Percentiles rank a stretch among this genome's conserved stretches.
phyloP scores from a whole-genome alignment of 495 filamentous ascomycete genomes.

The Extremus antarcticus region DNA sequence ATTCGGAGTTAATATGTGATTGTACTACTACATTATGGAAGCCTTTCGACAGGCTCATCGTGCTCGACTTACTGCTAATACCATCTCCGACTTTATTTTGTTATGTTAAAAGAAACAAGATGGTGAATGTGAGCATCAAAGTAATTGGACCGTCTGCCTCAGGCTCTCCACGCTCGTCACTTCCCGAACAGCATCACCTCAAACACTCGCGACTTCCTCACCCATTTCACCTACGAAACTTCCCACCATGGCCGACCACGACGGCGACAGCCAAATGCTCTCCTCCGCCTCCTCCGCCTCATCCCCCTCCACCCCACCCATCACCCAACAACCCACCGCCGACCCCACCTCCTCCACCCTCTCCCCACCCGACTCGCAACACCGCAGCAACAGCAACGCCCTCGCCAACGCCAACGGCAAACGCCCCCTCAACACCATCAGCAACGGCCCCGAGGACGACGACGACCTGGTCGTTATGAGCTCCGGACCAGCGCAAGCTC shows the following conservation, averaged over 20 bases:
- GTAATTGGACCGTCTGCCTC: no score
- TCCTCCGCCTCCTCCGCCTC: conserved; percentile 36
- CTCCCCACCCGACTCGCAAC: conserved; percentile 46
- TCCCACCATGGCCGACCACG: conserved; percentile 17
- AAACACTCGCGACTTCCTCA: no score
- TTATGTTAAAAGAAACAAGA: not conserved
- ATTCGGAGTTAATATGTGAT: not conserved
- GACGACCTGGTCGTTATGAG: not conserved
- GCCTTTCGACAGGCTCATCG: no score
- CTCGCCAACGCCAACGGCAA: conserved; percentile 29
- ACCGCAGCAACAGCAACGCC: conserved; percentile 17
- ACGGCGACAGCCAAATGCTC: conserved; percentile 34
- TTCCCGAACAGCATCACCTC: no score
- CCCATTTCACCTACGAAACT: no score
- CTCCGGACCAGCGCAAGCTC: not conserved
- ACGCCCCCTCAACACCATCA: conserved; percentile 17
- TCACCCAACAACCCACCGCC: conserved; percentile 11
- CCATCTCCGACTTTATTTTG: conserved; percentile 16
- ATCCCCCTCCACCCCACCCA: not conserved
- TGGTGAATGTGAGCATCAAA: not conserved
- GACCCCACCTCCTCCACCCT: conserved; percentile 23
- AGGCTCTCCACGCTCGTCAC: no score
- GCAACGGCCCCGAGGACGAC: conserved; percentile 12
- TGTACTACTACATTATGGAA: not conserved
- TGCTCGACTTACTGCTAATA: conserved; percentile 22